phyloP scores from a whole-genome alignment of 2,329 filamentous ascomycete genomes.

The Alternaria panax region DNA sequence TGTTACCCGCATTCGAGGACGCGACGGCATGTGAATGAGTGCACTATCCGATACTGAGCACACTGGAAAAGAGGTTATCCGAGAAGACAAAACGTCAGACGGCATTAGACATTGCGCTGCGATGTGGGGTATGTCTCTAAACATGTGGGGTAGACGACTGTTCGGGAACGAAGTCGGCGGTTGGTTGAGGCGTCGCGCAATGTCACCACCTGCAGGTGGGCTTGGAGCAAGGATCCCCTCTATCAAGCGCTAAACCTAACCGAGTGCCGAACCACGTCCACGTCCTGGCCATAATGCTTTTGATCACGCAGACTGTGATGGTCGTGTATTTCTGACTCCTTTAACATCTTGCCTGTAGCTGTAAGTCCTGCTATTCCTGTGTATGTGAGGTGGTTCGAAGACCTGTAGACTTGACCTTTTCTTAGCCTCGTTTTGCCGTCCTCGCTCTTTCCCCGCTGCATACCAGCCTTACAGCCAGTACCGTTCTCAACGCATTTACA shows the following conservation, averaged over 20 bases:
- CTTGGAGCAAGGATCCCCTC: neutral
- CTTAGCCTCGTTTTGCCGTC: neutral
- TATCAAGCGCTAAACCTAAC: slow-evolving; percentile 6
- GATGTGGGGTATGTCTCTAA: neutral
- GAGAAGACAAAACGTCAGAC: neutral
- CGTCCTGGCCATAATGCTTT: neutral
- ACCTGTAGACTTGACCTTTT: neutral
- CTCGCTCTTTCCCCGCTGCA: neutral
- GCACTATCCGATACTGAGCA: slow-evolving; percentile 3
- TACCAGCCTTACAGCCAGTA: neutral
- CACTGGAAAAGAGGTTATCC: neutral
- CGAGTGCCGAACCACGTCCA: slow-evolving; percentile 1
- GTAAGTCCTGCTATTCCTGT: neutral
- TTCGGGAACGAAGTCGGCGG: slow-evolving; percentile 2
- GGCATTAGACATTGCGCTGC: neutral
- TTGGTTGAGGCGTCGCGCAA: neutral
- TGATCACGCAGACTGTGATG: neutral
- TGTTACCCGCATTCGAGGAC: neutral
- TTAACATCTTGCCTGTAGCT: neutral
- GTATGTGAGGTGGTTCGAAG: neutral
- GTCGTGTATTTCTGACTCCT: neutral
- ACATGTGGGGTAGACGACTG: slow-evolving; percentile 4
- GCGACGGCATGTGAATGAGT: neutral
- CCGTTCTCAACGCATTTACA: neutral
- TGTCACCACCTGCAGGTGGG: too few species aligned